These are phyloP conservation scores for Mycosphaerella sp. DNA, from an alignment of 2,329 filamentous ascomycete species.

Conservation along the genomic window DNA sequence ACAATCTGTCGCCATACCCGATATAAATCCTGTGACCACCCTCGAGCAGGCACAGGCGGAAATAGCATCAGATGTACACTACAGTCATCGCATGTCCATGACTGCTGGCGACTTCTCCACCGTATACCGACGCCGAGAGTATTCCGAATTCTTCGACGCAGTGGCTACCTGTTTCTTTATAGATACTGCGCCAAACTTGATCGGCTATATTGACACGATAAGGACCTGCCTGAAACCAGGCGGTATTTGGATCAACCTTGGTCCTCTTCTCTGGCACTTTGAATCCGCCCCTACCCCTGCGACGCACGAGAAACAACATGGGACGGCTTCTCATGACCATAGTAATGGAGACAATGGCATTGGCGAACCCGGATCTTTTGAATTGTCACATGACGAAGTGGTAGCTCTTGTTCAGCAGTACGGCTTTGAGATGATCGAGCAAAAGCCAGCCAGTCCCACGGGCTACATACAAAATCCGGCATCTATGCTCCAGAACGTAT, in stretches of 20 bases:
- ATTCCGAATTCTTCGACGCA: conserved; percentile 63
- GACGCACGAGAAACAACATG: conserved; percentile 43
- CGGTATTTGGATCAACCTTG: conserved; percentile 82
- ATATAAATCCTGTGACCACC: conserved; percentile 49
- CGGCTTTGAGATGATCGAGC: conserved; percentile 61
- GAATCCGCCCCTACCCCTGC: conserved; percentile 57
- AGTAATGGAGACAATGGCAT: conserved; percentile 43
- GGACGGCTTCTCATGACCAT: neutral
- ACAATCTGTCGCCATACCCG: conserved; percentile 65
- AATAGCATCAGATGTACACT: conserved; percentile 28
- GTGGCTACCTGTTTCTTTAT: conserved; percentile 93
- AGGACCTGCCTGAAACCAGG: conserved; percentile 66
- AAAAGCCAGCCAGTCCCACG: conserved; percentile 51
- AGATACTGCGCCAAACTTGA: conserved; percentile 89
- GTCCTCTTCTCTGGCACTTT: conserved; percentile 93
- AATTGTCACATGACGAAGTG: conserved; percentile 85
- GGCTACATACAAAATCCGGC: conserved; percentile 81
- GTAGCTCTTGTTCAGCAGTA: conserved; percentile 63
- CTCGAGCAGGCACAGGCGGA: conserved; percentile 30
- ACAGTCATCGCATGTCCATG: conserved; percentile 76
- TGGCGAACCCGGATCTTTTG: conserved; percentile 81
- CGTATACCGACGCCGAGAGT: conserved; percentile 63
- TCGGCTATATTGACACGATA: conserved; percentile 83
- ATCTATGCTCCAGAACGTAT: conserved; percentile 82
- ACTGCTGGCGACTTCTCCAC: conserved; percentile 86